Percentiles rank a stretch among this genome's conserved stretches.
Evolutionary conservation across 2,329 filamentous ascomycete genomes (phyloP).

Genomic region (Trichoderma aggressivum): DNA sequence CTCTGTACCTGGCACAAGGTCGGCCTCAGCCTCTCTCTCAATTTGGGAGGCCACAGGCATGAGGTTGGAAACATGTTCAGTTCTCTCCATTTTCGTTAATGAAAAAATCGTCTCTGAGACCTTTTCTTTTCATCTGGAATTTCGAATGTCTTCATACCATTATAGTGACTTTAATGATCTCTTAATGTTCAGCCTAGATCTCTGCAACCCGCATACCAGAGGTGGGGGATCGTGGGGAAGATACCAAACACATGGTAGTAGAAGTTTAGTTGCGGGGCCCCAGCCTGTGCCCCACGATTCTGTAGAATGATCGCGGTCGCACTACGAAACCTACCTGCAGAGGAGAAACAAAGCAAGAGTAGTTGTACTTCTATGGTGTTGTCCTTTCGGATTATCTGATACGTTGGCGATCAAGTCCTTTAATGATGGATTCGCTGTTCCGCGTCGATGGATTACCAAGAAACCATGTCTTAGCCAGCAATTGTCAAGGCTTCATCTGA

Average conservation of each 20-base stretch:
- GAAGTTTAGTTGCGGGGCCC: background rate
- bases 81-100: background rate
- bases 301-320: background rate
- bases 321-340: background rate
- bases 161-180: background rate
- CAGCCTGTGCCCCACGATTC: background rate
- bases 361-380: background rate
- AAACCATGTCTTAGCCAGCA: background rate
- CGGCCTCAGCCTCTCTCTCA: background rate
- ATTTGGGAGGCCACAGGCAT: background rate
- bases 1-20: background rate
- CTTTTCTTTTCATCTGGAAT: background rate
- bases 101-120: background rate
- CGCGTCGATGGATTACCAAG: background rate
- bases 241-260: background rate
- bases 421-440: background rate
- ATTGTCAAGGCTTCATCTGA: background rate
- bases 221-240: background rate
- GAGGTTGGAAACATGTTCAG: background rate
- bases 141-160: background rate
- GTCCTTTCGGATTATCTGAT: background rate
- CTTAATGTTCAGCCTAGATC: background rate
- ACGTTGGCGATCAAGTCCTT: accelerated
- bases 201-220: background rate
- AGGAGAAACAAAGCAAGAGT: background rate